Percentiles rank a stretch among this genome's conserved stretches.
phyloP scores from a whole-genome alignment of 2,329 filamentous ascomycete species.

The Massarina eburnea region DNA sequence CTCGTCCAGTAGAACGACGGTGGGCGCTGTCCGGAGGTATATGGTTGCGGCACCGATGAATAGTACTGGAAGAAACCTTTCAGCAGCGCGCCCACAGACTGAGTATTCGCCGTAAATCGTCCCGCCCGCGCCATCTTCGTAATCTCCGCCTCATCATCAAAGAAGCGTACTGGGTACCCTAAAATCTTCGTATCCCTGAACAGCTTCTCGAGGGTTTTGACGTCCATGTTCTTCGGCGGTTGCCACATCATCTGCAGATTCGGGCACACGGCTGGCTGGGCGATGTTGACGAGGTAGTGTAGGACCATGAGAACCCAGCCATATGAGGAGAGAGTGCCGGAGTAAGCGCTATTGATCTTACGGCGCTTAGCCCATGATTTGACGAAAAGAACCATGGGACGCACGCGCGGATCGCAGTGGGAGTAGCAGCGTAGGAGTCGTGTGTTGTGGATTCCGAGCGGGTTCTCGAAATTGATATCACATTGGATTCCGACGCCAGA shows the following conservation, averaged over 20 bases:
- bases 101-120: slow-evolving; percentile 66
- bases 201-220: slow-evolving; percentile 36
- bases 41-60: slow-evolving; percentile 57
- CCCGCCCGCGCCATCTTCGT: slow-evolving; percentile 58
- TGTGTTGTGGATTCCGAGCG: slow-evolving; percentile 82
- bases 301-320: slow-evolving; percentile 91
- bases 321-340: slow-evolving; percentile 84
- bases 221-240: slow-evolving; percentile 12
- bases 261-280: slow-evolving; percentile 76
- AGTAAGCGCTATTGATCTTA: slow-evolving; percentile 83
- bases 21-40: slow-evolving; percentile 20
- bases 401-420: slow-evolving; percentile 74
- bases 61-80: slow-evolving; percentile 89
- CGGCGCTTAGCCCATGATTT: slow-evolving; percentile 89
- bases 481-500: slow-evolving; percentile 78
- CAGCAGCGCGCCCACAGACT: slow-evolving; percentile 71
- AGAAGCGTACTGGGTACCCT: slow-evolving; percentile 74
- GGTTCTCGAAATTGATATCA: slow-evolving; percentile 89
- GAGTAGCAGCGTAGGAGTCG: slow-evolving; percentile 81
- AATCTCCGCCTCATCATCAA: slow-evolving; percentile 73
- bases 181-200: slow-evolving; percentile 53
- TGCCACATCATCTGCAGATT: slow-evolving; percentile 69
- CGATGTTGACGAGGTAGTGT: slow-evolving; percentile 85
- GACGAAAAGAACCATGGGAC: slow-evolving; percentile 78
- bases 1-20: slow-evolving; percentile 78